Evolutionary conservation across 306 rosid species (phyloP).

Genomic region (Castanea sativa): DNA sequence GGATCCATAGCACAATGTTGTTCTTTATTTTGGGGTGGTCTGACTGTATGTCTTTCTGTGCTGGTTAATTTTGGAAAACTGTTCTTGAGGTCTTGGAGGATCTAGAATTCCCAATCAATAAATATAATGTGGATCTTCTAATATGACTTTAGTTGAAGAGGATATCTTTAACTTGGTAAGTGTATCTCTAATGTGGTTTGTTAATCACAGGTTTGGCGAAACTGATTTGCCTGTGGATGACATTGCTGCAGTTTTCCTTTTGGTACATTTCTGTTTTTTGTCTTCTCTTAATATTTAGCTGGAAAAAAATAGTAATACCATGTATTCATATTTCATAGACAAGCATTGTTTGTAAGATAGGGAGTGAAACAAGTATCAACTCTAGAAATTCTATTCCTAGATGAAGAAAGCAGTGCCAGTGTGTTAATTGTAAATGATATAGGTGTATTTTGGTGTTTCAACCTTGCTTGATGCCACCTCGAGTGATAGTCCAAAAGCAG

Average conservation of each 20-base stretch:
- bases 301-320: not conserved
- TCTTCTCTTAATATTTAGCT: not conserved
- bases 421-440: slow-evolving; percentile 17
- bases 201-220: slow-evolving; percentile 77
- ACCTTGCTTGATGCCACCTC: slow-evolving; percentile 89
- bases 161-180: slow-evolving; percentile 5
- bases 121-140: not conserved
- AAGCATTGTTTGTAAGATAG: slow-evolving; percentile 8
- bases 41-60: not conserved
- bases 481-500: slow-evolving; percentile 68
- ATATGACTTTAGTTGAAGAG: not conserved
- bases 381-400: slow-evolving; percentile 14
- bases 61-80: not conserved
- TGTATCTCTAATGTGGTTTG: slow-evolving; percentile 17
- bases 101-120: not conserved
- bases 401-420: slow-evolving; percentile 1
- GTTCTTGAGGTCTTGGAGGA: not conserved
- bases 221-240: slow-evolving; percentile 93
- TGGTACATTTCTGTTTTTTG: slow-evolving; percentile 49
- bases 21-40: not conserved
- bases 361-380: slow-evolving; percentile 5
- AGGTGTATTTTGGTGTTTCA: slow-evolving; percentile 95
- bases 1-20: not conserved
- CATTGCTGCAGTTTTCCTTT: slow-evolving; percentile 83
- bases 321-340: slow-evolving; percentile 17